Base-by-base conservation (phyloP, 768 basidiomycete genomes). In the Russula dissimulans region DNA sequence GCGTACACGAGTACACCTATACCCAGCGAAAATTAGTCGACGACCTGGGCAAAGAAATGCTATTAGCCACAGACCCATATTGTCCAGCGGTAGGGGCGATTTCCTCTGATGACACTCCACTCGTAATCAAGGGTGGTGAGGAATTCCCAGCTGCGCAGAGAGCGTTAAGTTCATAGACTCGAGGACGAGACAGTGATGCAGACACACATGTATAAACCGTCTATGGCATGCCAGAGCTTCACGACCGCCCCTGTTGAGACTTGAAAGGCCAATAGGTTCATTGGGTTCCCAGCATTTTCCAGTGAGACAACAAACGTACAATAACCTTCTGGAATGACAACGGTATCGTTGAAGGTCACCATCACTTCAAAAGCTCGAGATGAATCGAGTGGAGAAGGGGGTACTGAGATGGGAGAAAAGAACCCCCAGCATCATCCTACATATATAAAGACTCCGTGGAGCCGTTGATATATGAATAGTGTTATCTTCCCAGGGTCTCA, bases 1-100 rank as follows among this genome's bases (percentile, higher is more conserved):
- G 60, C 22, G 49, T 29, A 5, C 57, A 22, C 12, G 56, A 57
- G 48, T 62, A 62, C 0, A 62, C n/a, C 60, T 62, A 45, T 43
- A 5, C 9, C 2, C 8, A 22, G 12, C n/a, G 5, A 15, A 22
- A 1, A 9, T 57, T 3, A 53, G 41, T 15, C 42, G 6, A 4
- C 1, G 36, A 26, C 4, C 10, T 5, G 10, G 11, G 14, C 11
- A 14, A 4, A 11, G 15, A 41, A 41, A 5, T 10, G 5, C 34
- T 7, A 4, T 4, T 11, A 4, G 4, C 4, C 17, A 55, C 54
- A 7, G 32, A 55, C 54, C 54, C 54, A 55, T 34, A 55, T 55
- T 6, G 54, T 44, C 54, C 54, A 44, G 8, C 31, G 43, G 44
- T 55, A 55, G 12, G 54, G 43, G 42, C 54, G 54, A 46, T 43